A percentile compares a stretch with the other conserved stretches of the same genome.
Evolutionary conservation across 805 yeast species (phyloP).

Genomic region (Candida michaelii): DNA sequence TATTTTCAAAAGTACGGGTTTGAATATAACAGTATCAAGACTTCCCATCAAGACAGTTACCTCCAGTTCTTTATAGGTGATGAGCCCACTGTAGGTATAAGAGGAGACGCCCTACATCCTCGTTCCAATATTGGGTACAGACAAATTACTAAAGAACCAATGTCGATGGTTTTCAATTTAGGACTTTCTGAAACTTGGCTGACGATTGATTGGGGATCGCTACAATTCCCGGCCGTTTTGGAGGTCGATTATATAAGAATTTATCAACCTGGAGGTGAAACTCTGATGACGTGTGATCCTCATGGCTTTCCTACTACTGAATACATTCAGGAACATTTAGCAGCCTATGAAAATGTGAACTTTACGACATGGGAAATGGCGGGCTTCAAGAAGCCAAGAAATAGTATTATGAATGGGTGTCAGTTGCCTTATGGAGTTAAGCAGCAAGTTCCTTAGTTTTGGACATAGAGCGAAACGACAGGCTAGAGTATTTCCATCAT

Average conservation of each 20-base stretch:
- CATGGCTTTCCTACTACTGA: slow-evolving; percentile 34
- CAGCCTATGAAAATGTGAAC: slow-evolving; percentile 36
- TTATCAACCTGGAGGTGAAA: slow-evolving; percentile 35
- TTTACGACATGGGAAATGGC: slow-evolving; percentile 39
- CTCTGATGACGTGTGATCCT: slow-evolving; percentile 39
- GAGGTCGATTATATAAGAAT: slow-evolving; percentile 41
- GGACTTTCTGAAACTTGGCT: slow-evolving; percentile 43
- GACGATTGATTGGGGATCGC: slow-evolving; percentile 35
- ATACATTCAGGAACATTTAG: slow-evolving; percentile 31
- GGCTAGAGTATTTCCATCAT: too few species aligned
- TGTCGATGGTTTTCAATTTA: slow-evolving; percentile 38
- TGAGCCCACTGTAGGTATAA: slow-evolving; percentile 25
- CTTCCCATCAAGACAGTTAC: slow-evolving; percentile 25
- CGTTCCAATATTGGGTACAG: slow-evolving; percentile 36
- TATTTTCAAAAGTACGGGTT: slow-evolving; percentile 35
- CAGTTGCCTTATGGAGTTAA: slow-evolving; percentile 10
- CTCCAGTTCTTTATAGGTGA: slow-evolving; percentile 35
- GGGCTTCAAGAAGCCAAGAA: slow-evolving; percentile 59
- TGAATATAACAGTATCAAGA: slow-evolving; percentile 31
- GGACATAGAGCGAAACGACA: too few species aligned
- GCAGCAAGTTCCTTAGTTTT: not conserved
- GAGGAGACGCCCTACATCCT: slow-evolving; percentile 38
- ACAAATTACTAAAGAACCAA: slow-evolving; percentile 36
- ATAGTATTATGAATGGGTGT: slow-evolving; percentile 52
- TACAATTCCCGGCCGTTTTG: slow-evolving; percentile 36